Evolutionary conservation across 2,329 filamentous ascomycete genomes (phyloP).

Genomic region (Neonectria faginata): DNA sequence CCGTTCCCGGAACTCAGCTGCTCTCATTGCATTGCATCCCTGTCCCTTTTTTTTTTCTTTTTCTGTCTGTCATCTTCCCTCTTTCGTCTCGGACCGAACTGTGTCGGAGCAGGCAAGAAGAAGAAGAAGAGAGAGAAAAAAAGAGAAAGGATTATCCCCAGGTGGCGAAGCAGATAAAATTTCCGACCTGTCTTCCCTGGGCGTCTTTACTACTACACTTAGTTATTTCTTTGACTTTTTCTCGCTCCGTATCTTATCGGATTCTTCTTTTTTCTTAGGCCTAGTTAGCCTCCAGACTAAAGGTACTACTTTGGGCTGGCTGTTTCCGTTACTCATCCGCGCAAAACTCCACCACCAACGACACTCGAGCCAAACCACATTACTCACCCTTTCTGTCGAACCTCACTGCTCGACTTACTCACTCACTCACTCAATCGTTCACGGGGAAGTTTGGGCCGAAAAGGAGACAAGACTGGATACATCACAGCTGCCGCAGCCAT

Average conservation of each 20-base stretch:
- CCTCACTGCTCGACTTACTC: background rate
- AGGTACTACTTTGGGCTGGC: constrained; percentile 21
- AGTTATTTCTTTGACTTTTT: background rate
- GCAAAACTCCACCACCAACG: constrained; percentile 34
- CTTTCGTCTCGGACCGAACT: background rate
- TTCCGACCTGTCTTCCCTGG: background rate
- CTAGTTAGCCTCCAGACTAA: constrained; percentile 5
- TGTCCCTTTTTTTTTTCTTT: constrained; percentile 10
- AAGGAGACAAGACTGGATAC: background rate
- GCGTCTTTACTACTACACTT: background rate
- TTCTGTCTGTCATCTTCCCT: background rate
- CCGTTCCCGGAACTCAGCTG: constrained; percentile 16
- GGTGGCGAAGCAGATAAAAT: background rate
- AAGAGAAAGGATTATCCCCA: background rate
- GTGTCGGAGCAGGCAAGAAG: background rate
- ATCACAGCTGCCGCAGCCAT: constrained; percentile 36
- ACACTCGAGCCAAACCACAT: constrained; percentile 16
- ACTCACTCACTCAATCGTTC: background rate
- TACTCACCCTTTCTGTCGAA: constrained; percentile 18
- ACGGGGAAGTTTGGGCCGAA: background rate
- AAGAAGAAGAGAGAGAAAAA: background rate
- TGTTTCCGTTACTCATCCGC: constrained; percentile 40
- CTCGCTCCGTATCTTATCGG: background rate
- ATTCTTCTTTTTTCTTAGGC: background rate
- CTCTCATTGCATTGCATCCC: constrained; percentile 6